Base-by-base conservation (phyloP, 371 early-diverging fungal species). In the Quaeritorhiza haematococci region DNA sequence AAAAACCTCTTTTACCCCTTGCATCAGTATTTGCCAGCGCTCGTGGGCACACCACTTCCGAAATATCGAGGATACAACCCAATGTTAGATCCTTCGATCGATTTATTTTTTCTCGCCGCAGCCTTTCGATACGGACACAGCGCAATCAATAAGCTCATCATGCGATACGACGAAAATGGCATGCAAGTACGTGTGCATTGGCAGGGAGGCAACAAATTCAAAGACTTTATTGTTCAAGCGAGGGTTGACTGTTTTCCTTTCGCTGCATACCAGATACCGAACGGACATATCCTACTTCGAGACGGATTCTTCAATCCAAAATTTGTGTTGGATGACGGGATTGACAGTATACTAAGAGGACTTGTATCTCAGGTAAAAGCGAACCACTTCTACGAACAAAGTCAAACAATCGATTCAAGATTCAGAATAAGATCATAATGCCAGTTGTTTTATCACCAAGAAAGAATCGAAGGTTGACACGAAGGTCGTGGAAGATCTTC, bases 101-200 rank as follows among this genome's bases (percentile, higher is more conserved):
- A 29, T 6, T 19, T 62, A 13, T 60, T 58, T 35, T 58, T 58
- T 43, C 23, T 24, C 17, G 33, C 19, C n/a, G 59, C 34, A 6
- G 59, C 59, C 17, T n/a, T 58, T 17, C 19, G 59, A 35, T 58
- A 55, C 27, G 55, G 55, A 10, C 55, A 55, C 28, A 13, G 13
- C 24, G 55, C 55, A 57, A 13, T 47, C 21, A 62, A 29, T 38
- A 4, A 7, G 29, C 26, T 58, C 21, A 55, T 73, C 32, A 23
- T 58, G 23, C 61, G 73, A 5, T n/a, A 63, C 3, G 64, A 67
- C 55, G 64, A 69, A n/a, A 49, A 65, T 27, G 69, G 73, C 8
- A 47, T 26, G 48, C 48, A 19, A n/a, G n/a, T n/a, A n/a, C n/a
- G n/a, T n/a, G n/a, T n/a, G n/a, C n/a, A n/a, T n/a, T n/a, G n/a